Evolutionary conservation across 495 filamentous ascomycete species (phyloP).

Genomic region (Evernia prunastri): DNA sequence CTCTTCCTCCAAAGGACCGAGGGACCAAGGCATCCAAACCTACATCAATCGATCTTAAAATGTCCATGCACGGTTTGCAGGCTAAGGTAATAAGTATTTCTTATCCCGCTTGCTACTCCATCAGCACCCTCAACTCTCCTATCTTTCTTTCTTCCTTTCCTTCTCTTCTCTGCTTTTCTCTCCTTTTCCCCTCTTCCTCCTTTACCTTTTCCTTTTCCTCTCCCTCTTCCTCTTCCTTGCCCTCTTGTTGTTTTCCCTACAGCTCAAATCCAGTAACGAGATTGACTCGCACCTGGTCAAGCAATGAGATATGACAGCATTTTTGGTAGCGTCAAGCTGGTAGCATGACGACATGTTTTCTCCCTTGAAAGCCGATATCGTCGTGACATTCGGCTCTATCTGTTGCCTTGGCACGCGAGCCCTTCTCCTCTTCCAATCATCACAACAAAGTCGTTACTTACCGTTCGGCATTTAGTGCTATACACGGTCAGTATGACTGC

Average conservation of each 20-base stretch:
- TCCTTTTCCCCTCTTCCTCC: neutral
- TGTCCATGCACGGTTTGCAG: too few relatives aligned
- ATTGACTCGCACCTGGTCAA: neutral
- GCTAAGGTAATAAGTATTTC: too few relatives aligned
- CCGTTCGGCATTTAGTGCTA: neutral
- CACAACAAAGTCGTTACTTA: neutral
- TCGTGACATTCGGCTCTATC: neutral
- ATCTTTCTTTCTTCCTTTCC: neutral
- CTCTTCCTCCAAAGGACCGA: too few relatives aligned
- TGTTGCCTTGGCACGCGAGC: neutral
- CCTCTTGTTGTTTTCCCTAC: neutral
- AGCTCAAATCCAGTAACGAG: neutral
- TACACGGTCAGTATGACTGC: conserved; percentile 2
- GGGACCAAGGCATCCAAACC: too few relatives aligned
- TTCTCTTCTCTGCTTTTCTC: neutral
- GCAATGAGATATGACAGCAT: neutral
- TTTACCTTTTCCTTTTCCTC: neutral
- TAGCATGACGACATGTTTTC: neutral
- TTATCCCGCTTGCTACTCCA: neutral
- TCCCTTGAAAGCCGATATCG: neutral
- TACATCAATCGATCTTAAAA: too few relatives aligned
- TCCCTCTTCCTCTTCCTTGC: neutral
- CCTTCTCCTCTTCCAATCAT: neutral
- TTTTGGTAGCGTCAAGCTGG: neutral
- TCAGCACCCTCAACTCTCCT: conserved; percentile 10